Percentiles rank a stretch among this genome's conserved stretches.
Evolutionary conservation across 2,329 filamentous ascomycete genomes (phyloP).

Genomic region (Aureobasidium lini): DNA sequence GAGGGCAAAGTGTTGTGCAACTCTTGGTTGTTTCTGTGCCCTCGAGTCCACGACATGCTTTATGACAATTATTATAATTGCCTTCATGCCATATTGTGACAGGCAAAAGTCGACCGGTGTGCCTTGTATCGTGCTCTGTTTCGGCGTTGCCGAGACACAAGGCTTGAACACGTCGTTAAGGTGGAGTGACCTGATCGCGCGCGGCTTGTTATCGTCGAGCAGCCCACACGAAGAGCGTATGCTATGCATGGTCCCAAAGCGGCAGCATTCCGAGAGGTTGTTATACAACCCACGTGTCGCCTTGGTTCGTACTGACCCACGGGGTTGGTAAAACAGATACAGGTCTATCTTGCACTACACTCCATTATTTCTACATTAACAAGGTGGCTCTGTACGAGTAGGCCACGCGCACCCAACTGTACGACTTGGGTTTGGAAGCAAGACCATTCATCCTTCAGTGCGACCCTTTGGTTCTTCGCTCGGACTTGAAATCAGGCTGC

Average conservation of each 20-base stretch:
- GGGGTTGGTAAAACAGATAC: not conserved
- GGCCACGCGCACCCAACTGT: slow-evolving; percentile 8
- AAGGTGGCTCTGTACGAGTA: slow-evolving; percentile 3
- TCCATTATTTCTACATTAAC: not conserved
- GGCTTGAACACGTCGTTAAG: not conserved
- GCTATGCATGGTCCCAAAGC: not conserved
- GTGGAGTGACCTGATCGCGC: not conserved
- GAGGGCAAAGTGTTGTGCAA: not conserved
- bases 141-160: not conserved
- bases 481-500: slow-evolving; percentile 4
- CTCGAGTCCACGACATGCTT: not conserved
- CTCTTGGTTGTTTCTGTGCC: not conserved
- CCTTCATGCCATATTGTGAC: no score
- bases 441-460: slow-evolving; percentile 9
- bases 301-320: not conserved
- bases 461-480: slow-evolving; percentile 1
- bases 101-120: not conserved
- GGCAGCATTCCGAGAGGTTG: slow-evolving; percentile 6
- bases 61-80: no score
- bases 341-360: slow-evolving; percentile 1
- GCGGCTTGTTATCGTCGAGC: not conserved
- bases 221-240: not conserved
- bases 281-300: not conserved
- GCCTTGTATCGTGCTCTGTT: not conserved
- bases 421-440: not conserved